A percentile compares a stretch with the other conserved stretches of the same genome.
These are phyloP conservation scores for Staphylotrichum tortipilum DNA, from an alignment of 495 filamentous ascomycete genomes.

Conservation along the genomic window DNA sequence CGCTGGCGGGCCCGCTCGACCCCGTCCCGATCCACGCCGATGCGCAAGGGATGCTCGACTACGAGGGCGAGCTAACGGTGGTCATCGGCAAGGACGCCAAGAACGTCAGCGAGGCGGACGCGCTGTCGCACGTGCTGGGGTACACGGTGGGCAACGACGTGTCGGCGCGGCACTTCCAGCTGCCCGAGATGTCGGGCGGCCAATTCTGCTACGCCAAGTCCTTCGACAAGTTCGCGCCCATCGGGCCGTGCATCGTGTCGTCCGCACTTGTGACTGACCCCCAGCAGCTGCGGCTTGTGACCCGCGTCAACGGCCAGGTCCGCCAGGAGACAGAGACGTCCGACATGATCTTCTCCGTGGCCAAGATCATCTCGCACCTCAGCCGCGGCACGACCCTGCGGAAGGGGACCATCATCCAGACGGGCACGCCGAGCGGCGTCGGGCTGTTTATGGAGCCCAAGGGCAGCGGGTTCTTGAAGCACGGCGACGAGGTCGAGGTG, in stretches of 20 bases:
- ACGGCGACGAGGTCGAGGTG: not conserved
- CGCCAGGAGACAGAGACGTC: not conserved
- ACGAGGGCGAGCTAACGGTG: constrained; percentile 31
- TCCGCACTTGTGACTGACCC: not conserved
- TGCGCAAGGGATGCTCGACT: constrained; percentile 41
- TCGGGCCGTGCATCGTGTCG: constrained; percentile 31
- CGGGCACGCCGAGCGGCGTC: not conserved
- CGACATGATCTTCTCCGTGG: constrained; percentile 3
- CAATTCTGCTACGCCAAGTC: constrained; percentile 26
- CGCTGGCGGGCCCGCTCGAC: constrained; percentile 29
- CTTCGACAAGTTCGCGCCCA: constrained; percentile 32
- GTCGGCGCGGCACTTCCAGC: constrained; percentile 11
- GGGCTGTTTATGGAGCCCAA: not conserved
- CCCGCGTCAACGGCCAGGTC: constrained; percentile 1
- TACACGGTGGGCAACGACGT: constrained; percentile 27
- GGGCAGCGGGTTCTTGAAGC: not conserved
- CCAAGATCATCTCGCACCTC: not conserved
- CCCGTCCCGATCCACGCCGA: constrained; percentile 26
- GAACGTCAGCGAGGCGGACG: constrained; percentile 26
- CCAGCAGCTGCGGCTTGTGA: not conserved
- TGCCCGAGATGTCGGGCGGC: constrained; percentile 3
- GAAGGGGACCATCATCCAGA: not conserved
- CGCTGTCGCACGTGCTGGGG: constrained; percentile 26
- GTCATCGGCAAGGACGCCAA: constrained; percentile 32
- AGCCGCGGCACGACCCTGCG: not conserved